These are phyloP conservation scores for Jaltomata sinuosa DNA, from an alignment of 257 asterid species.

Conservation along the genomic window DNA sequence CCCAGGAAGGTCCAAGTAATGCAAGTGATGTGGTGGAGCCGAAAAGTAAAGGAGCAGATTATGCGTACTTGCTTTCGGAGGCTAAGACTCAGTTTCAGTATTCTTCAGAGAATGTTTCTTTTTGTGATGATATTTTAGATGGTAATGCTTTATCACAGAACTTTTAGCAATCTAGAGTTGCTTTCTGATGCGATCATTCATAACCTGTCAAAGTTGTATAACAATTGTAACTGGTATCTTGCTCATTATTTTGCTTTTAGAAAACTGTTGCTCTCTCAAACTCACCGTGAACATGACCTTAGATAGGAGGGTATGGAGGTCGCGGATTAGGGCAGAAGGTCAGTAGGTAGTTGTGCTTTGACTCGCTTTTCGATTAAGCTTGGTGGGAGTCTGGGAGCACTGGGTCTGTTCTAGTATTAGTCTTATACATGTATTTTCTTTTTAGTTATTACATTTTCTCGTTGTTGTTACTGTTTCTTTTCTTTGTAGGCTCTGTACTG, in stretches of 20 bases:
- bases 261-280: background rate
- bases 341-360: too few species aligned
- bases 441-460: too few species aligned
- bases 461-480: too few species aligned
- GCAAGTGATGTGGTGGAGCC: constrained; percentile 48
- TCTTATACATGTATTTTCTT: too few species aligned
- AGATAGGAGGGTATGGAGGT: too few species aligned
- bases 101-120: constrained; percentile 24
- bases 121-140: constrained; percentile 27
- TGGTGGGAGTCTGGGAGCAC: too few species aligned
- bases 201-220: background rate
- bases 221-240: background rate
- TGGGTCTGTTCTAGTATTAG: too few species aligned
- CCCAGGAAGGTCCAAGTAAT: constrained; percentile 22
- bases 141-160: constrained; percentile 29
- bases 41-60: constrained; percentile 80
- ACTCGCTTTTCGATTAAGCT: too few species aligned
- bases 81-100: constrained; percentile 56
- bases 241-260: background rate
- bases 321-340: too few species aligned
- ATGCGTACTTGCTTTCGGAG: constrained; percentile 59
- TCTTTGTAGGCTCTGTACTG: too few species aligned
- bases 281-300: too few species aligned
- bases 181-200: background rate
- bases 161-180: background rate